Percentiles rank a stretch among this genome's conserved stretches.
phyloP scores from a whole-genome alignment of 148 eudicot species.

The Rhododendron williamsianum region DNA sequence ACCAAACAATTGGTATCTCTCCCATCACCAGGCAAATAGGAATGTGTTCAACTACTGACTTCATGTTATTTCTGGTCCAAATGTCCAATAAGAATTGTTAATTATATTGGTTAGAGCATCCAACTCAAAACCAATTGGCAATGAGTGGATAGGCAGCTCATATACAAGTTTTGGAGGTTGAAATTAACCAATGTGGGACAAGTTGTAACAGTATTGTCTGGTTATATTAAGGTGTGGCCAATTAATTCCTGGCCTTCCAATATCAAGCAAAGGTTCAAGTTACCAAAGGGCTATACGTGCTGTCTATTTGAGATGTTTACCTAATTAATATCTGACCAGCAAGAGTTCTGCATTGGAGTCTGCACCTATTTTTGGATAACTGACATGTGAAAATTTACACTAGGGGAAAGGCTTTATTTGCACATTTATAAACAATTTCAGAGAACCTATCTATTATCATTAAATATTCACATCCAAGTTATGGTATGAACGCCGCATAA shows the following conservation, averaged over 20 bases:
- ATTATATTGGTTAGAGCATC: no score
- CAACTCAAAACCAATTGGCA: no score
- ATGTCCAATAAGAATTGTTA: not conserved
- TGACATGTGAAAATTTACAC: not conserved
- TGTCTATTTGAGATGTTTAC: not conserved
- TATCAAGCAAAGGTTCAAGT: not conserved
- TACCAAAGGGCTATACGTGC: not conserved
- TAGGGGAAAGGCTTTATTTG: not conserved
- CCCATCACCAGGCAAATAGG: not conserved
- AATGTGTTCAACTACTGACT: not conserved
- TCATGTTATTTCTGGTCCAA: not conserved
- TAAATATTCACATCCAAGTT: not conserved
- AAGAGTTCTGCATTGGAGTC: not conserved
- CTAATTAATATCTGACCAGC: not conserved
- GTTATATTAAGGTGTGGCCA: not conserved
- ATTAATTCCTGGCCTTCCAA: not conserved
- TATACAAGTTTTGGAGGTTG: no score
- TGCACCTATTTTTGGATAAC: not conserved
- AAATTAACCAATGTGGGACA: no score
- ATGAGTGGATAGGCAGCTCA: no score
- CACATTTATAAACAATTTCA: not conserved
- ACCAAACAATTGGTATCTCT: not conserved
- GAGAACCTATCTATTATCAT: not conserved
- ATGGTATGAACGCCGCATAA: not conserved
- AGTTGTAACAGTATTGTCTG: no score